Base-by-base conservation (phyloP, 2,329 filamentous ascomycete species). In the Neospermospora avenae region DNA sequence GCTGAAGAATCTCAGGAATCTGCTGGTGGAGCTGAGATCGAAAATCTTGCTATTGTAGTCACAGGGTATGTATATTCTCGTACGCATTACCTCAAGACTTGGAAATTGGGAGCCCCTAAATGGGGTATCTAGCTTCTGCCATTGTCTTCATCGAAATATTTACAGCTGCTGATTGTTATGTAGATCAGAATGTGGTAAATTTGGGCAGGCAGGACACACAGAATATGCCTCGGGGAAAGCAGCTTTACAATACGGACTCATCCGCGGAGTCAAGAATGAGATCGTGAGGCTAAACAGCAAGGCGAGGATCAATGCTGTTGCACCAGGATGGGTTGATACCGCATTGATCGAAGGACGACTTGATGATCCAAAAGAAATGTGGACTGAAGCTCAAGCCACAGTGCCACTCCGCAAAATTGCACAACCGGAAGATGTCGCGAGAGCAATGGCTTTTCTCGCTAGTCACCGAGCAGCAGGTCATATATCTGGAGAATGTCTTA, bases 251-350 rank as follows among this genome's bases (percentile, higher is more conserved):
- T 82, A 83, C 70, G 80, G 79, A 0, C 73, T 84, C 7, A 76
- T 84, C 5, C 75, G 74, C 37, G 78, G 74, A 0, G 78, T 83
- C 11, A 82, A 82, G 71, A 81, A 83, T 57, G 81, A 84, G 63
- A 81, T 84, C 56, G 76, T 80, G 7, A 74, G 75, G 10, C 66
- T 84, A 57, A 83, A 83, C 58, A 66, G 71, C 0, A 78, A 75
- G 57, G 81, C 77, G 62, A 81, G 91, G 18, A 87, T 90, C 49
- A 96, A 96, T 75, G 87, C 87, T 39, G 83, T 96, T 65, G 77
- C 92, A 39, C 91, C 91, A 1, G 91, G 91, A n/a, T 96, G 92
- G 77, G 86, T 95, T 64, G 79, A 88, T 56, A 93, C 90, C 28
- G 81, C 84, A 31, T 92, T 69, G 1, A 67, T 67, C 25, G 77